These are phyloP conservation scores for Solanum clarkiae DNA, from an alignment of 257 asterid genomes.

Conservation along the genomic window DNA sequence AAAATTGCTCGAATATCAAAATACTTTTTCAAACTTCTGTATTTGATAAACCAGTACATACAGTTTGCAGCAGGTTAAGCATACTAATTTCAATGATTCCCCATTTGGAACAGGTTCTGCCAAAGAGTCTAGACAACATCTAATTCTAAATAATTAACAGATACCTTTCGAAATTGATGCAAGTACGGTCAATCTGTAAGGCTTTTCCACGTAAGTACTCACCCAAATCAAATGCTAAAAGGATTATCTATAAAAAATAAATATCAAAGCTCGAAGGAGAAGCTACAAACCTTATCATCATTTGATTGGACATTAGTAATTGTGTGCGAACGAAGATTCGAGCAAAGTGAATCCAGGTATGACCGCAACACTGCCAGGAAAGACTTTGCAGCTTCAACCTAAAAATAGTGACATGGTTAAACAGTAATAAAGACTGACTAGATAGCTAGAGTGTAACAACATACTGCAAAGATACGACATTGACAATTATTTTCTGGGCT, in stretches of 20 bases:
- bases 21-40: neutral
- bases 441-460: neutral
- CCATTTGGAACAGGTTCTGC: neutral
- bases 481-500: neutral
- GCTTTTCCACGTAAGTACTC: neutral
- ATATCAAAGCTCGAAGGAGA: neutral
- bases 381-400: slow-evolving; percentile 94
- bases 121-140: neutral
- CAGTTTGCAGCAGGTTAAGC: neutral
- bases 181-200: neutral
- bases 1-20: neutral
- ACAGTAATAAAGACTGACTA: neutral
- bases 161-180: neutral
- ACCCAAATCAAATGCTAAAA: neutral
- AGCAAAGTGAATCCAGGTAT: slow-evolving; percentile 79
- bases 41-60: neutral
- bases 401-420: slow-evolving; percentile 5
- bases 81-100: neutral
- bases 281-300: slow-evolving; percentile 72
- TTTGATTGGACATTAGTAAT: slow-evolving; percentile 97
- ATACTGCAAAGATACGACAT: neutral
- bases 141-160: neutral
- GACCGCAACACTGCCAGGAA: slow-evolving; percentile 57
- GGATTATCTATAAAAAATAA: too few species aligned
- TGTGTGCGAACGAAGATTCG: slow-evolving; percentile 85